Evolutionary conservation across 306 rosid species (phyloP), one percentile per base, ranked within the genome.

Genomic region (Lagenaria siceraria): DNA sequence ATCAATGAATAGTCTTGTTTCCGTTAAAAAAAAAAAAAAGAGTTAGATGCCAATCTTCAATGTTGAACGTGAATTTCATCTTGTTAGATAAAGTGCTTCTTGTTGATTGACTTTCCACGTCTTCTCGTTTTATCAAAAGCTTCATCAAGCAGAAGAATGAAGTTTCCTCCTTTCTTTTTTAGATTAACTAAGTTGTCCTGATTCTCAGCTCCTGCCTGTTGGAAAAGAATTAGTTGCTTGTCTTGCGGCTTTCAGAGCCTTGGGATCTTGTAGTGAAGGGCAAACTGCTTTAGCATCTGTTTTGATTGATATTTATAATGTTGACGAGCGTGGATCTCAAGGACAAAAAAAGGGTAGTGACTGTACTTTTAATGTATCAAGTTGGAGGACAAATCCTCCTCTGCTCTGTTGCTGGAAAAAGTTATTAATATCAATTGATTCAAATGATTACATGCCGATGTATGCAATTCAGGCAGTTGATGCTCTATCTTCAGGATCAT

Each of bases 141-240:
- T 69, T 6, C 75, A 9, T 69, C n/a, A 6, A 15, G 42, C 27
- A 71, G 59, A 49, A 71, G 55, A 24, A 49, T 25, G 43, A 4
- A 3, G 25, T 61, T 77, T 55, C 63, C 80, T 72, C 24, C 62
- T 56, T 87, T 75, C 62, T 78, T 70, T 62, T 36, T 52, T 63
- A 75, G 46, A 29, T 82, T 72, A 18, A 52, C 76, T 80, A 60
- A 81, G 56, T 5, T 77, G 10, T 76, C 31, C 74, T 70, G 36
- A 83, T 92, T 51, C 82, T 77, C 83, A 95, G 99, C 98, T 88
- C 78, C 87, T 95, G 52, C 97, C 96, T 61, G 87, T 84, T 80
- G 99, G 99, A 62, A 92, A 86, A 80, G 99, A 95, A 87, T 86
- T 92, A 83, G 89, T 89, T 70, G 96, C 95, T 35, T 89, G 96